phyloP scores from a whole-genome alignment of 257 asterid species.

The Salvia splendens region DNA sequence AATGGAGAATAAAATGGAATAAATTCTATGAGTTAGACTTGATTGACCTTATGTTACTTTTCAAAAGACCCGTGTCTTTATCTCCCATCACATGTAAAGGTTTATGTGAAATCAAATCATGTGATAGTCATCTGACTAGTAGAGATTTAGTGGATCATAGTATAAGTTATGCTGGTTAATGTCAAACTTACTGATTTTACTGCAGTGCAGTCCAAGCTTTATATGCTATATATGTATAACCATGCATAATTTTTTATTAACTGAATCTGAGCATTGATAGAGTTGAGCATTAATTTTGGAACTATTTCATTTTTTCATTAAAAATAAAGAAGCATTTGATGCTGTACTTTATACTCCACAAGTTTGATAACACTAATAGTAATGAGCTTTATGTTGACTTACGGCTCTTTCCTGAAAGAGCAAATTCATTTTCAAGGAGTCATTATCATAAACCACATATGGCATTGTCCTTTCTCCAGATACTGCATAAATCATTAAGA shows the following conservation, averaged over 20 bases:
- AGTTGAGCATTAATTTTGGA: slow-evolving; percentile 1
- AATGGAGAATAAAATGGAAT: slow-evolving; percentile 17
- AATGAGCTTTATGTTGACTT: slow-evolving; percentile 14
- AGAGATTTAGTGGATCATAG: not conserved
- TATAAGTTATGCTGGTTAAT: not conserved
- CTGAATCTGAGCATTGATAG: slow-evolving; percentile 7
- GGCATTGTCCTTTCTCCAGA: slow-evolving; percentile 18
- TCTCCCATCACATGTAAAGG: not conserved
- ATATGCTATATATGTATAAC: not conserved
- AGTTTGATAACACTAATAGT: not conserved
- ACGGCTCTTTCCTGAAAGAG: slow-evolving; percentile 6
- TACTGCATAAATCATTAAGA: slow-evolving; percentile 11
- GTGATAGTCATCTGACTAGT: not conserved
- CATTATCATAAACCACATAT: slow-evolving; percentile 3
- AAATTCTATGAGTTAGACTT: slow-evolving; percentile 6
- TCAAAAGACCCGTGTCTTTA: not conserved
- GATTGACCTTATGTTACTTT: slow-evolving; percentile 5
- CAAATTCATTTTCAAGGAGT: slow-evolving; percentile 15
- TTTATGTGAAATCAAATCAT: slow-evolving; percentile 16
- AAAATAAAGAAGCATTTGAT: not conserved
- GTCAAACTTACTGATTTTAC: slow-evolving; percentile 23
- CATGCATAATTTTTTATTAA: not conserved
- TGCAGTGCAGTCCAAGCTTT: too few relatives aligned
- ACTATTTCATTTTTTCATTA: slow-evolving; percentile 2
- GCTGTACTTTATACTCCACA: slow-evolving; percentile 21